phyloP scores from a whole-genome alignment of 2,329 filamentous ascomycete species.

The Periconia digitata region DNA sequence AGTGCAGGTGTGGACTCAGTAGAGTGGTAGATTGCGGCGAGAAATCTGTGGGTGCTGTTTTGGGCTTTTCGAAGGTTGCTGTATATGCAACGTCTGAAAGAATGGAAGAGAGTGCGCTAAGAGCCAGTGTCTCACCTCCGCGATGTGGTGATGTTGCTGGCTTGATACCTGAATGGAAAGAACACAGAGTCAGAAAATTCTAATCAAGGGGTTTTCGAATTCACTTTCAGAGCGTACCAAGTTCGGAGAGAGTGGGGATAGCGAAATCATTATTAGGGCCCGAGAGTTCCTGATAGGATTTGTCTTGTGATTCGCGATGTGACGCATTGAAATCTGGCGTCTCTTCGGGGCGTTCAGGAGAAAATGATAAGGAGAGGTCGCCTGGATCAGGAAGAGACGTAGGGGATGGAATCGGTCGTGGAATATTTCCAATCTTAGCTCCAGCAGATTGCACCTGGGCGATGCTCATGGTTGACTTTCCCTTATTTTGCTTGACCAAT shows the following conservation, averaged over 20 bases:
- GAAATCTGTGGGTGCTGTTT: conserved; percentile 73
- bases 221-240: too few species aligned
- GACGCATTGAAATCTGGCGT: conserved; percentile 63
- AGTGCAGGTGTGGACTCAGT: conserved; percentile 73
- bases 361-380: conserved; percentile 60
- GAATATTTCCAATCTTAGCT: conserved; percentile 63
- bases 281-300: conserved; percentile 61
- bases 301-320: conserved; percentile 57
- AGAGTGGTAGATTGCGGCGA: conserved; percentile 72
- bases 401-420: conserved; percentile 63
- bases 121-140: conserved; percentile 69
- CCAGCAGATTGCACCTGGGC: conserved; percentile 63
- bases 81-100: conserved; percentile 66
- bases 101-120: conserved; percentile 60
- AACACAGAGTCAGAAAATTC: too few species aligned
- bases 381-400: conserved; percentile 65
- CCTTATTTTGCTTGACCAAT: conserved; percentile 64
- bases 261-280: conserved; percentile 70
- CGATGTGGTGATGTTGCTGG: conserved; percentile 66
- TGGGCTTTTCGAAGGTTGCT: conserved; percentile 74
- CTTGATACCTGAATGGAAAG: too few species aligned
- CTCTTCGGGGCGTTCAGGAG: conserved; percentile 55
- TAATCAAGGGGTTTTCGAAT: too few species aligned
- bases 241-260: conserved; percentile 70
- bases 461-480: conserved; percentile 75